Evolutionary conservation across 208 protist genomes (phyloP).

Genomic region (Acanthamoeba castellanii): DNA sequence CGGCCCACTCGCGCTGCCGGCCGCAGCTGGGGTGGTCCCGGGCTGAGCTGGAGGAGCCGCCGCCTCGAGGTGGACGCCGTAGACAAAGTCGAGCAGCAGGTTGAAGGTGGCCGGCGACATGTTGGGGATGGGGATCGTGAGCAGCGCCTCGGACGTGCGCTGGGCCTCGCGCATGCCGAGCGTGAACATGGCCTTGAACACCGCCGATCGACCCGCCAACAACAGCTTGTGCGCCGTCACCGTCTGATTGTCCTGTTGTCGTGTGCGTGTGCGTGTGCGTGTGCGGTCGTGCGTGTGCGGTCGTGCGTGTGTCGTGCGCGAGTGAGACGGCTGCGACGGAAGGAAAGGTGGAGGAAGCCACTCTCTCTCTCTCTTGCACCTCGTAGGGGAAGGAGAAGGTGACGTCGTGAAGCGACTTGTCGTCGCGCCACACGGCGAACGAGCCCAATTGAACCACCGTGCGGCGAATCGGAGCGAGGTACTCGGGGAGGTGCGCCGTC

Average conservation of each 20-base stretch:
- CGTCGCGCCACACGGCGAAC: conserved; percentile 25
- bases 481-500: not conserved
- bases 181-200: conserved; percentile 52
- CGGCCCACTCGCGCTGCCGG: not conserved
- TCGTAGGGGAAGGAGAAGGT: conserved; percentile 28
- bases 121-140: not conserved
- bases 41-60: not conserved
- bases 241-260: not conserved
- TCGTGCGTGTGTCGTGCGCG: no score
- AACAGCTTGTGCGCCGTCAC: conserved; percentile 37
- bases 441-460: not conserved
- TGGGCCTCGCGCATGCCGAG: conserved; percentile 20
- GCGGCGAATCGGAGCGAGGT: not conserved
- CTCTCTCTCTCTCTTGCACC: not conserved
- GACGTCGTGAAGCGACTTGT: not conserved
- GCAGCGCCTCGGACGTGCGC: not conserved
- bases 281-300: not conserved
- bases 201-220: not conserved
- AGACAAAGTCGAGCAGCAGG: conserved; percentile 6
- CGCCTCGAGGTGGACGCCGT: not conserved
- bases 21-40: not conserved
- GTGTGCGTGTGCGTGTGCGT: not conserved
- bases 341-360: not conserved
- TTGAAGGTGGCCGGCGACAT: conserved; percentile 20
- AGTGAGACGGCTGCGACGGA: not conserved